Evolutionary conservation across 73 alveolate genomes (phyloP).

Genomic region (Chromera velia): DNA sequence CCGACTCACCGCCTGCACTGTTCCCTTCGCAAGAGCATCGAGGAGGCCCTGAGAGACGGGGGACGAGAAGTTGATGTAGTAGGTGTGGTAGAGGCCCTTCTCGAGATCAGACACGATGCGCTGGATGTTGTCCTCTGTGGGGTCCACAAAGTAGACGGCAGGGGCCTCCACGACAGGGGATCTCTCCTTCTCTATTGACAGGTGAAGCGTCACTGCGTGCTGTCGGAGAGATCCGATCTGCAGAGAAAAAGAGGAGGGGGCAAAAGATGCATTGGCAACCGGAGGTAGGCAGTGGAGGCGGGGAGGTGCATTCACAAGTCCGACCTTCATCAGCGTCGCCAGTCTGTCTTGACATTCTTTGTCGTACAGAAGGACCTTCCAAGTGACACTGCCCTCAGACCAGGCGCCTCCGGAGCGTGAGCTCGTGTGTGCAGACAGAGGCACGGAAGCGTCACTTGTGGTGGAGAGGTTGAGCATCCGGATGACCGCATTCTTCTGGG

Average conservation of each 20-base stretch:
- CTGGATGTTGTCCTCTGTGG: slow-evolving; percentile 39
- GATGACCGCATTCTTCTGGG: neutral
- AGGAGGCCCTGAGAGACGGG: neutral
- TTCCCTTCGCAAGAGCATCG: neutral
- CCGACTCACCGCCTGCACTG: neutral
- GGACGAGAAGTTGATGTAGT: neutral
- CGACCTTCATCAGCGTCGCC: slow-evolving; percentile 31
- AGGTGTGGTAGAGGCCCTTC: neutral
- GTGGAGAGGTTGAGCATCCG: neutral
- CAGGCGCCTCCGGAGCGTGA: neutral
- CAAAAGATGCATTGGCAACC: too few species aligned
- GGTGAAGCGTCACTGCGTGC: slow-evolving; percentile 24
- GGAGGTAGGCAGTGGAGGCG: too few species aligned
- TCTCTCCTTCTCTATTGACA: slow-evolving; percentile 34
- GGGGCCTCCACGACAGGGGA: slow-evolving; percentile 34
- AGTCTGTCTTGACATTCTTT: slow-evolving; percentile 36
- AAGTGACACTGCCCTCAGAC: neutral
- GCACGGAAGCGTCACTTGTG: too few species aligned
- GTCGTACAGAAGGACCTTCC: slow-evolving; percentile 43
- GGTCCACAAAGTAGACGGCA: slow-evolving; percentile 43
- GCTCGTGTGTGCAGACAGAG: neutral
- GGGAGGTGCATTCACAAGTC: too few species aligned
- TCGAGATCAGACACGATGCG: slow-evolving; percentile 16
- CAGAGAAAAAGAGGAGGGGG: too few species aligned
- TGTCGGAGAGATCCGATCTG: slow-evolving; percentile 33